These are phyloP conservation scores for Plantago ovata DNA, from an alignment of 257 asterid genomes.

Conservation along the genomic window DNA sequence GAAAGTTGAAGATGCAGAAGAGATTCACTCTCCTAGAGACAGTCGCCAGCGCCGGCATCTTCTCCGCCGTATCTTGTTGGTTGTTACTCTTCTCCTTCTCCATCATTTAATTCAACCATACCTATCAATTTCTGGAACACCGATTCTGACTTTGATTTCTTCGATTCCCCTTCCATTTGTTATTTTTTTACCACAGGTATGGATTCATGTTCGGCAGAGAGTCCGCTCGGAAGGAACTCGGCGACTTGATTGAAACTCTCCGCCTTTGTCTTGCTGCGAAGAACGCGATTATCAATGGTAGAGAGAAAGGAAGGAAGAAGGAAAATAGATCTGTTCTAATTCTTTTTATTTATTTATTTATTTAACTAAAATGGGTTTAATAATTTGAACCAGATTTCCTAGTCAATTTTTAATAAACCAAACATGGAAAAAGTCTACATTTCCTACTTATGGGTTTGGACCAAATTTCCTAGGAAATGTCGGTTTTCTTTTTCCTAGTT, in stretches of 20 bases:
- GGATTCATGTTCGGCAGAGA: slow-evolving; percentile 95
- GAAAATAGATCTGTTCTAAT: no score
- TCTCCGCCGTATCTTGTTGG: slow-evolving; percentile 90
- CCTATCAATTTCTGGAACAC: background rate
- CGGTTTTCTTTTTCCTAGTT: no score
- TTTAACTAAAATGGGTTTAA: no score
- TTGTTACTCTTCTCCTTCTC: slow-evolving; percentile 13
- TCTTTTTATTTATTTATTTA: no score
- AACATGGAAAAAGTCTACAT: no score
- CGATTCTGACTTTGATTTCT: background rate
- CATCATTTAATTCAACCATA: background rate
- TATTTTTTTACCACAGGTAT: slow-evolving; percentile 55
- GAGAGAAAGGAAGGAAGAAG: no score
- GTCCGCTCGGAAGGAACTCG: slow-evolving; percentile 78
- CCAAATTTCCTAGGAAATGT: no score
- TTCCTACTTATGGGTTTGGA: no score
- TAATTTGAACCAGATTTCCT: no score
- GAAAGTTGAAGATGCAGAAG: slow-evolving; percentile 66
- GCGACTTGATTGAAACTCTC: slow-evolving; percentile 63
- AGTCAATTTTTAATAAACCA: no score
- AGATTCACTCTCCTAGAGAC: slow-evolving; percentile 72
- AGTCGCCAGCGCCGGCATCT: slow-evolving; percentile 70
- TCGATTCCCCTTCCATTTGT: background rate
- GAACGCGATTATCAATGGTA: no score
- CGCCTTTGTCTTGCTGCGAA: no score